Base-by-base conservation (phyloP, 371 early-diverging fungal genomes). In the Neoconidiobolus thromboides region DNA sequence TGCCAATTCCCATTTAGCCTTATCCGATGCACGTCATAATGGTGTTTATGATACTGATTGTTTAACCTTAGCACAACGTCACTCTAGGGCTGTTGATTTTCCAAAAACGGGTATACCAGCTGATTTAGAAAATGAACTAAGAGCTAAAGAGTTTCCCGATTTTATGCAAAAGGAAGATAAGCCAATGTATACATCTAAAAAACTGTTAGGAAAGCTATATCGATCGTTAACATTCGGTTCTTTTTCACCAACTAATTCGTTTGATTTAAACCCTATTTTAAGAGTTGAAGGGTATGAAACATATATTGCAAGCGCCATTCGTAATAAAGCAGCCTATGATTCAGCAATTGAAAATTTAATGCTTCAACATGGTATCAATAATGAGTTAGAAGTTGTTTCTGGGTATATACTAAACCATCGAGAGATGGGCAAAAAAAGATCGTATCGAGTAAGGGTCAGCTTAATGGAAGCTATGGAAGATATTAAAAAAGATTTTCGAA, bases 91-190 rank as follows among this genome's bases (percentile, higher is more conserved):
- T 0, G 78, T 80, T 40, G 86, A 85, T 60, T 87, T 80, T 56
- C 75, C 81, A 3, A 84, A 85, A 65, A 78, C 80, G 36, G 86
- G 88, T 0, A 68, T 65, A 40, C 72, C 79, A 1, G 80, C 78
- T 1, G 76, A 71, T 1, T 62, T 68, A 38, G 65, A 63, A 0
- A 61, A 61, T 0, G 77, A 77, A 38, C 66, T 80, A 0, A 61
- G 70, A 3, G 80, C 81, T 0, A 64, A 57, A 5, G 49, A 49
- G 1, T 86, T 75, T 60, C 92, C 92, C 0, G 88, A 88, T 64
- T 91, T 85, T 61, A 86, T 91, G 88, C 76, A 85, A 55, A 82
- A 83, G 63, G 67, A 70, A 2, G 70, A 70, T 41, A 77, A 78
- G 55, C 63, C 63, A 4, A 63, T 67, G 0, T 89, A 88, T 62